Conservation (phyloP, 2,329 filamentous ascomycete species). For the Cercospora janseana region DNA sequence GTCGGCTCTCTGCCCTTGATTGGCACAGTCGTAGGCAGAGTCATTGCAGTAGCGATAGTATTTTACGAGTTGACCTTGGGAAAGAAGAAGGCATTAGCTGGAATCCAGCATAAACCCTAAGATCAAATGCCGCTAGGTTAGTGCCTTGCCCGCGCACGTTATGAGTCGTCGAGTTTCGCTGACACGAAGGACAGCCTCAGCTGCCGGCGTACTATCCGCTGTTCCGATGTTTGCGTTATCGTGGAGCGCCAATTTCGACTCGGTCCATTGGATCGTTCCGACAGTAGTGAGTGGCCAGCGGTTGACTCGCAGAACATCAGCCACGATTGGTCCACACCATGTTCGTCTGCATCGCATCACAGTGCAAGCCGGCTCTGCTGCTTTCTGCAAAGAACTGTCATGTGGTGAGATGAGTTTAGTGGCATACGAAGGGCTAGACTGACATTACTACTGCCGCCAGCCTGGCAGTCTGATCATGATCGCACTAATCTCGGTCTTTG, state of each 20-base stretch:
- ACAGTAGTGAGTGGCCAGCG: slow-evolving; percentile 44
- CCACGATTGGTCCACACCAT: background rate
- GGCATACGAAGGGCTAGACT: too few relatives aligned
- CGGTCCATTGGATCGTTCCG: slow-evolving; percentile 49
- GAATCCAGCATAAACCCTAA: slow-evolving; percentile 35
- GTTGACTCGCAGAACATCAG: background rate
- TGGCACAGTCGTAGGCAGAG: slow-evolving; percentile 51
- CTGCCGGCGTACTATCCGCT: slow-evolving; percentile 37
- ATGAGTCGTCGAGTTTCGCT: too few relatives aligned
- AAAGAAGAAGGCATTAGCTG: slow-evolving; percentile 41
- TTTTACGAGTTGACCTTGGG: slow-evolving; percentile 43
- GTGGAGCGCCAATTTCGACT: slow-evolving; percentile 42
- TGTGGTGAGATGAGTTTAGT: too few relatives aligned
- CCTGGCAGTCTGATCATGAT: too few relatives aligned
- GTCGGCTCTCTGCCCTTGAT: slow-evolving; percentile 53
- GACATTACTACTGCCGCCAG: too few relatives aligned
- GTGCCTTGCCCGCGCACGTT: too few relatives aligned
- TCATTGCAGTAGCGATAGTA: slow-evolving; percentile 46
- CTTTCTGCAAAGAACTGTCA: too few relatives aligned
- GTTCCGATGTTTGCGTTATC: slow-evolving; percentile 40
- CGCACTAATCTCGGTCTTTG: too few relatives aligned
- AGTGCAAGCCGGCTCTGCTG: too few relatives aligned
- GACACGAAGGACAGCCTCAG: slow-evolving; percentile 44
- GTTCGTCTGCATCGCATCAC: too few relatives aligned
- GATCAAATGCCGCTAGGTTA: too few relatives aligned